Evolutionary conservation across 1,139 yeast genomes (phyloP).

Genomic region (Pichia terricola): DNA sequence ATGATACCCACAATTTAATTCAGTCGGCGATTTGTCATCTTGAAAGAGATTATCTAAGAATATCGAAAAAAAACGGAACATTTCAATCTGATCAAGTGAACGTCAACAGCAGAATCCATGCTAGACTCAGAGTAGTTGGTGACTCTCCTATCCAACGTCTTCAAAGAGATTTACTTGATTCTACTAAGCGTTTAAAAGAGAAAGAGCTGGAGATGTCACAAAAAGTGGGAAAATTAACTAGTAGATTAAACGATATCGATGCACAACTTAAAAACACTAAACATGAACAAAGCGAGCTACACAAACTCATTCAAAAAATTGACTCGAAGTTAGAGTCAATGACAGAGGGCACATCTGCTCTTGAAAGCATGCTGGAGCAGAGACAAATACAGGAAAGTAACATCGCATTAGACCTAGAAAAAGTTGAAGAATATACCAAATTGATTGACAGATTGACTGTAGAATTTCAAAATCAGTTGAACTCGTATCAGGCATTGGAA

Average conservation of each 20-base stretch:
- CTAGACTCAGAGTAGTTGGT: slow-evolving; percentile 17
- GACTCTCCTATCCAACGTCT: slow-evolving; percentile 15
- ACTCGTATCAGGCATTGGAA: background rate
- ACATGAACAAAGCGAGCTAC: slow-evolving; percentile 11
- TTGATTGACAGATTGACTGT: background rate
- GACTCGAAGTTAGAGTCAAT: slow-evolving; percentile 25
- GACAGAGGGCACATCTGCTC: slow-evolving; percentile 30
- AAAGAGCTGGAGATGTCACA: slow-evolving; percentile 1
- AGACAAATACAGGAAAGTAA: slow-evolving; percentile 5
- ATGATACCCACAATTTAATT: slow-evolving; percentile 32
- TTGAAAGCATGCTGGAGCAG: slow-evolving; percentile 19
- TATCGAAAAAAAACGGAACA: slow-evolving; percentile 28
- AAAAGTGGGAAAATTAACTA: background rate
- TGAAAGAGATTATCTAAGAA: slow-evolving; percentile 30
- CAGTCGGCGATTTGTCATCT: slow-evolving; percentile 37
- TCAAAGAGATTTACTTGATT: slow-evolving; percentile 14
- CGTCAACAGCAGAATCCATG: slow-evolving; percentile 28
- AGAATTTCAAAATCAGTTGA: background rate
- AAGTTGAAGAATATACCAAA: slow-evolving; percentile 3
- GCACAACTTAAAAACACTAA: slow-evolving; percentile 2
- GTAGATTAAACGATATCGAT: background rate
- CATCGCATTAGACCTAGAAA: slow-evolving; percentile 6
- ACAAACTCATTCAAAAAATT: slow-evolving; percentile 13
- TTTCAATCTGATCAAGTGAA: slow-evolving; percentile 51
- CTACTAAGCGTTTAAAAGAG: slow-evolving; percentile 12